These are phyloP conservation scores for Ramichloridium luteum DNA, from an alignment of 2,329 filamentous ascomycete species.

Conservation along the genomic window DNA sequence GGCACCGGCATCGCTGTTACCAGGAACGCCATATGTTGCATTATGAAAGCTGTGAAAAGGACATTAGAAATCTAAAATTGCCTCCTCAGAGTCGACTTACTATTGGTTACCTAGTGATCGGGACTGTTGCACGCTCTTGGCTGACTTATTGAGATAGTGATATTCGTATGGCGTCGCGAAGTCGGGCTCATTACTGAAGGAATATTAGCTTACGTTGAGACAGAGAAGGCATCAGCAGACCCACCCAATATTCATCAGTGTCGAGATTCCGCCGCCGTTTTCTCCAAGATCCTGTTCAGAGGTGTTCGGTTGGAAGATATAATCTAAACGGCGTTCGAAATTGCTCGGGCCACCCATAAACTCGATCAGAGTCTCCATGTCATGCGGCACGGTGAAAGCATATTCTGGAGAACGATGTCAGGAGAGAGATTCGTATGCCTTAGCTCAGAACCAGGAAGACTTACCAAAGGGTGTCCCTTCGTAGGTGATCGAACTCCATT, in stretches of 20 bases:
- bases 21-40: conserved; percentile 20
- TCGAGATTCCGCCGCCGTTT: conserved; percentile 26
- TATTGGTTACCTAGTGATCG: conserved; percentile 19
- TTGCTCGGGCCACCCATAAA: conserved; percentile 30
- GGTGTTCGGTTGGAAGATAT: conserved; percentile 29
- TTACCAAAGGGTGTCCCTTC: conserved; percentile 29
- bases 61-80: no score
- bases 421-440: not conserved
- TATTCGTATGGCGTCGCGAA: conserved; percentile 25
- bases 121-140: conserved; percentile 16
- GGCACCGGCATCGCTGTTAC: conserved; percentile 24
- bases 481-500: conserved; percentile 31
- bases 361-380: conserved; percentile 30
- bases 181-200: conserved; percentile 20
- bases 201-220: conserved; percentile 1
- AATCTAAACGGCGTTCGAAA: conserved; percentile 31
- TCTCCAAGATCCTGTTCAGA: conserved; percentile 24
- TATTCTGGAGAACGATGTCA: conserved; percentile 23
- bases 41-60: conserved; percentile 15
- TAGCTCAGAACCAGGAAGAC: not conserved
- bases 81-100: no score
- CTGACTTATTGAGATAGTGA: conserved; percentile 23
- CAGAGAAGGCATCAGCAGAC: conserved; percentile 1
- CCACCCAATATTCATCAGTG: conserved; percentile 25
- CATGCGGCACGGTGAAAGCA: conserved; percentile 32